Evolutionary conservation across 2,329 filamentous ascomycete genomes (phyloP).

Genomic region (Aureobasidium namibiae): DNA sequence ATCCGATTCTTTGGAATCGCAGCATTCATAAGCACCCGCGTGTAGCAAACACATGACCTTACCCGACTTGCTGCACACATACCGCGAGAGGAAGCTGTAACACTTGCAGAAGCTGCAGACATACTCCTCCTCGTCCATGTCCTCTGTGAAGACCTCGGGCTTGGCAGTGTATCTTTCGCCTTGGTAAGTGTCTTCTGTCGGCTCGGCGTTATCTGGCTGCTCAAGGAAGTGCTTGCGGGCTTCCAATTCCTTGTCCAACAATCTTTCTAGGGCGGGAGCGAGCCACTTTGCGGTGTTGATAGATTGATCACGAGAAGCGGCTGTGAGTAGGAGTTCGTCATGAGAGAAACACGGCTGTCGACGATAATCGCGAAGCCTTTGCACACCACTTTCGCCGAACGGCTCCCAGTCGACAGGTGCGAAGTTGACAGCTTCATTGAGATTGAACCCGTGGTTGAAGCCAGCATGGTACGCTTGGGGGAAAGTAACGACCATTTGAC

Average conservation of each 20-base stretch:
- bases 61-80: slow-evolving; percentile 71
- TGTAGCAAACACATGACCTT: slow-evolving; percentile 79
- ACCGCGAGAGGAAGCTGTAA: slow-evolving; percentile 84
- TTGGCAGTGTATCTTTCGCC: slow-evolving; percentile 34
- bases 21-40: slow-evolving; percentile 73
- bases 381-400: slow-evolving; percentile 76
- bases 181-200: slow-evolving; percentile 21
- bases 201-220: slow-evolving; percentile 35
- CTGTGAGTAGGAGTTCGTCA: slow-evolving; percentile 87
- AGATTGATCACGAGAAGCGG: slow-evolving; percentile 66
- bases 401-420: slow-evolving; percentile 93
- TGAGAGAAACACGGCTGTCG: slow-evolving; percentile 96
- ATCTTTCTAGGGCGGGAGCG: slow-evolving; percentile 72
- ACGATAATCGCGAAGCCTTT: slow-evolving; percentile 76
- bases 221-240: slow-evolving; percentile 61
- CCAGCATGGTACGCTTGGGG: slow-evolving; percentile 95
- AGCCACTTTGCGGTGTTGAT: slow-evolving; percentile 96
- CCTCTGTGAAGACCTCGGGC: slow-evolving; percentile 47
- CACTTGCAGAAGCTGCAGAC: slow-evolving; percentile 88
- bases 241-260: slow-evolving; percentile 62
- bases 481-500: slow-evolving; percentile 93
- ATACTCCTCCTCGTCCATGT: slow-evolving; percentile 80
- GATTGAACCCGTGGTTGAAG: slow-evolving; percentile 97
- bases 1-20: slow-evolving; percentile 57
- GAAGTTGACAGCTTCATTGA: slow-evolving; percentile 98